A percentile compares a stretch with the other conserved stretches of the same genome.
Evolutionary conservation across 2,329 filamentous ascomycete species (phyloP).

Genomic region (Atkinsonella hypoxylon): DNA sequence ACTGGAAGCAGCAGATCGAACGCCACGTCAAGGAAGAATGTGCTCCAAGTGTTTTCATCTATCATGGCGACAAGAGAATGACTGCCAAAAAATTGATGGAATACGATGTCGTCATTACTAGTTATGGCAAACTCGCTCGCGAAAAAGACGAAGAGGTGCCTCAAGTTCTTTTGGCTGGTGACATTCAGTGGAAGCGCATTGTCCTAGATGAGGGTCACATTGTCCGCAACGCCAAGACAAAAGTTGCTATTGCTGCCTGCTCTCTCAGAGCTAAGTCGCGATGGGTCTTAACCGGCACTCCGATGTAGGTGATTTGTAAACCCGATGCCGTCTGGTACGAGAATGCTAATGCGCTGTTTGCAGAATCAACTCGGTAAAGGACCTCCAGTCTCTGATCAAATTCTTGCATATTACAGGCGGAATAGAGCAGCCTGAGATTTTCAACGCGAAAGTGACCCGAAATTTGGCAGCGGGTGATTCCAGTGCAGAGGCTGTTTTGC

Average conservation of each 20-base stretch:
- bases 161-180: conserved; percentile 24
- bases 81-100: conserved; percentile 45
- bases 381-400: conserved; percentile 67
- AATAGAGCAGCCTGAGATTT: conserved; percentile 59
- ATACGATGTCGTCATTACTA: conserved; percentile 72
- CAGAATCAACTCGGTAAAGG: conserved; percentile 65
- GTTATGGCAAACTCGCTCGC: conserved; percentile 62
- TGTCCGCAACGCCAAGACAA: conserved; percentile 67
- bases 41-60: conserved; percentile 55
- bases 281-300: conserved; percentile 73
- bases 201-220: conserved; percentile 77
- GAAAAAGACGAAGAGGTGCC: conserved; percentile 43
- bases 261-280: conserved; percentile 56
- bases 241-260: conserved; percentile 56
- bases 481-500: conserved; percentile 52
- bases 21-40: conserved; percentile 56
- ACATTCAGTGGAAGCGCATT: conserved; percentile 60
- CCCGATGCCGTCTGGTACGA: neutral
- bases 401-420: conserved; percentile 69
- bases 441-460: conserved; percentile 51
- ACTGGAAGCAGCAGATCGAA: conserved; percentile 72
- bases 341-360: conserved; percentile 13
- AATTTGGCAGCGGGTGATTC: conserved; percentile 48
- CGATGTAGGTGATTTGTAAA: conserved; percentile 42
- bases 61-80: conserved; percentile 55